Base-by-base conservation (phyloP, 805 yeast species). In the Saccharomyces mikatae region DNA sequence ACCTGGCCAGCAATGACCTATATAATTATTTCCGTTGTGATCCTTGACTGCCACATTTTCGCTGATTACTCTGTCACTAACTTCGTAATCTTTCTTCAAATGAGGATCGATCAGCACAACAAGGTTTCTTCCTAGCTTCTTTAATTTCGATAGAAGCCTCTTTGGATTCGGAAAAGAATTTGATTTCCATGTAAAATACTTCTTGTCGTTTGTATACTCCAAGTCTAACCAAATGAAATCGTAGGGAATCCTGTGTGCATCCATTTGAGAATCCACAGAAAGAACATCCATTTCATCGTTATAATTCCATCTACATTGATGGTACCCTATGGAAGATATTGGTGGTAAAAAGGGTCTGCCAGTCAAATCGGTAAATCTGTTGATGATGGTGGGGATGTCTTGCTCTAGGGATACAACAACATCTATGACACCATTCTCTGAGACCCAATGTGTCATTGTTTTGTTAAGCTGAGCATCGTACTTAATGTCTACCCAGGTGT, bases 1-100 rank as follows among this genome's bases (percentile, higher is more conserved):
- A 1, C 98, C 99, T 1, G 99, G 97, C 99, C 99, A 94, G 70
- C 98, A 94, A 68, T 89, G 95, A 3, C 97, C 98, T 50, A 80
- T 76, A 67, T 76, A 91, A 1, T 80, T 71, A 1, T 75, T 66
- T 27, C 82, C 84, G 1, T 68, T 59, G 22, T 70, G 68, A 50
- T 80, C 73, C 57, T 73, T 68, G 22, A 89, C 75, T 0, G 80
- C 81, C 8, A 80, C 64, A 4, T 71, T 64, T 8, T 76, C 63
- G 13, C 73, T 60, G 6, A 67, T 70, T 26, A 89, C 67, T 1
- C 60, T 67, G 1, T 85, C 77, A 63, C 89, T 85, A 1, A 89
- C 80, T 14, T 72, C 71, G 68, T 91, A 91, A 6, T 78, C 84
- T 0, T 76, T 75, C 66, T 90, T 91, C 51, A 94, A 73, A 70